Conservation (phyloP, 1,284 basidiomycete genomes). For the Cystodermella granulosa region DNA sequence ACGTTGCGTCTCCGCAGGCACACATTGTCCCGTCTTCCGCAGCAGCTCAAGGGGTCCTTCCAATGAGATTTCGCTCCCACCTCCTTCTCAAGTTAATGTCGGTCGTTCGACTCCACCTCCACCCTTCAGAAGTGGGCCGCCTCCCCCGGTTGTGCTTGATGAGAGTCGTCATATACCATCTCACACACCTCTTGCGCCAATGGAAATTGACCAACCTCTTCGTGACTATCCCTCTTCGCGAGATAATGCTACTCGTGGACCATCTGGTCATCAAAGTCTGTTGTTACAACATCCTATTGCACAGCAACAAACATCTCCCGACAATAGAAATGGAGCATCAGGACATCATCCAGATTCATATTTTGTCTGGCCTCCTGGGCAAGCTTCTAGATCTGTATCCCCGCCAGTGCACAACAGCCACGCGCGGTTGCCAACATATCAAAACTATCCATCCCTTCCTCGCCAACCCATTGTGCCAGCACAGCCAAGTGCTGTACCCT, state of each 20-base stretch:
- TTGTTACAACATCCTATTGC: slow-evolving; percentile 65
- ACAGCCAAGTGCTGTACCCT: slow-evolving; percentile 39
- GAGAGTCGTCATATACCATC: slow-evolving; percentile 59
- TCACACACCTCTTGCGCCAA: slow-evolving; percentile 73
- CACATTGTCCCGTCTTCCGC: slow-evolving; percentile 55
- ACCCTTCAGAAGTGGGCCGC: slow-evolving; percentile 72
- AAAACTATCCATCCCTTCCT: slow-evolving; percentile 39
- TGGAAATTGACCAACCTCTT: slow-evolving; percentile 75
- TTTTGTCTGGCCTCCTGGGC: slow-evolving; percentile 46
- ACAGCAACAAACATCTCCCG: slow-evolving; percentile 49
- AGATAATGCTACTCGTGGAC: slow-evolving; percentile 46
- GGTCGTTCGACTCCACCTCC: slow-evolving; percentile 57
- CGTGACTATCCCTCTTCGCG: slow-evolving; percentile 45
- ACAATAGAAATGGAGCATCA: slow-evolving; percentile 43
- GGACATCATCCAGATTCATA: slow-evolving; percentile 51
- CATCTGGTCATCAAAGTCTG: slow-evolving; percentile 50
- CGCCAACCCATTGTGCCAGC: slow-evolving; percentile 55
- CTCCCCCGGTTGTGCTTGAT: slow-evolving; percentile 71
- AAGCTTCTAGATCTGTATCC: slow-evolving; percentile 51
- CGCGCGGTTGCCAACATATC: slow-evolving; percentile 43
- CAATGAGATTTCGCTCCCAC: slow-evolving; percentile 56
- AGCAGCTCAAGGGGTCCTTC: slow-evolving; percentile 60
- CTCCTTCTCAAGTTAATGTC: slow-evolving; percentile 48
- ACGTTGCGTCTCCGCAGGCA: slow-evolving; percentile 60
- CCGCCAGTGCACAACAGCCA: slow-evolving; percentile 47